Percentiles rank a stretch among this genome's conserved stretches.
Conservation (phyloP, 164 flowering plant genomes). For the Macadamia integrifolia region DNA sequence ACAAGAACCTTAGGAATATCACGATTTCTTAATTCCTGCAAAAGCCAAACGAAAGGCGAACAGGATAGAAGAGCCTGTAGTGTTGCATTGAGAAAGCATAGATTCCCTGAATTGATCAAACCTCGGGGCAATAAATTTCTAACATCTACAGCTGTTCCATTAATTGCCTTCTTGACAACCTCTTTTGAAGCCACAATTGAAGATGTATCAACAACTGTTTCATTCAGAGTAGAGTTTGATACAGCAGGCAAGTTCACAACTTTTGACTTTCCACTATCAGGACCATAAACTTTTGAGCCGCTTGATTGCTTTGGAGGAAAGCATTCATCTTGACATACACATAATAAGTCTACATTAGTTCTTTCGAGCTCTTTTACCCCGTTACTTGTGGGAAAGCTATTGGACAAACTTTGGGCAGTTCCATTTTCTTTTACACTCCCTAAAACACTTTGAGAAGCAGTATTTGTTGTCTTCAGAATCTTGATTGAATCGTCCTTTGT, state of each 20-base stretch:
- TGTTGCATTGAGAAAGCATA: constrained; percentile 95
- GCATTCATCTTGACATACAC: constrained; percentile 19
- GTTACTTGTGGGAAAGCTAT: constrained; percentile 18
- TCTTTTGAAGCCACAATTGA: constrained; percentile 12
- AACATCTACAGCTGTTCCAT: constrained; percentile 18
- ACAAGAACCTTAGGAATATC: constrained; percentile 62
- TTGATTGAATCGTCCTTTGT: constrained; percentile 14
- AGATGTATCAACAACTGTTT: constrained; percentile 14
- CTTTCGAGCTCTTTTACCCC: constrained; percentile 20
- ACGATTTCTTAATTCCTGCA: constrained; percentile 54
- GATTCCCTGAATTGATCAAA: constrained; percentile 77
- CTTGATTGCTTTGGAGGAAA: constrained; percentile 18
- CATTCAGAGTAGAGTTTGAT: constrained; percentile 14
- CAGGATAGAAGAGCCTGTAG: constrained; percentile 93
- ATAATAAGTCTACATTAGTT: constrained; percentile 9
- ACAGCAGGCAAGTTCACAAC: constrained; percentile 1
- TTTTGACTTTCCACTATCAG: constrained; percentile 22
- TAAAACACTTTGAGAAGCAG: constrained; percentile 8
- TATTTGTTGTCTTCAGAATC: constrained; percentile 9
- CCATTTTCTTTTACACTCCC: constrained; percentile 41
- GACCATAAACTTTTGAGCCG: constrained; percentile 13
- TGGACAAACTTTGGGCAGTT: constrained; percentile 7
- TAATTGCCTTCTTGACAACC: constrained; percentile 18
- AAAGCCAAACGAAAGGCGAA: constrained; percentile 74
- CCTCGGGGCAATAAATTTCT: constrained; percentile 65